Evolutionary conservation across 768 basidiomycete species (phyloP).

Genomic region (Agaricus sinodeliciosus): DNA sequence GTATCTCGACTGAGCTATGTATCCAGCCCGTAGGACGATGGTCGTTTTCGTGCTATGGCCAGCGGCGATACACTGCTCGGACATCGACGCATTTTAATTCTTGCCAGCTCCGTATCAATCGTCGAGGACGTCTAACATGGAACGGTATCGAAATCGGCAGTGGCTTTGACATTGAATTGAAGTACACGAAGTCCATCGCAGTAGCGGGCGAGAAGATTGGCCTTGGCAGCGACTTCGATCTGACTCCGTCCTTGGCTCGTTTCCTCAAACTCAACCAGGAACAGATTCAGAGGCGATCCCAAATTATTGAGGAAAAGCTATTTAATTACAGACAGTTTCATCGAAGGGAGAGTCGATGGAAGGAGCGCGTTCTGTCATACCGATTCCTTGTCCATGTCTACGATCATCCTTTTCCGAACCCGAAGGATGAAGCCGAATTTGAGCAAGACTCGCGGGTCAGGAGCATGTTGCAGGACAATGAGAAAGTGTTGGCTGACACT

Average conservation of each 20-base stretch:
- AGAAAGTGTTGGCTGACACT: conserved; percentile 38
- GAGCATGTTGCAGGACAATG: conserved; percentile 39
- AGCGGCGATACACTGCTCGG: conserved; percentile 44
- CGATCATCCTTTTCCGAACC: conserved; percentile 39
- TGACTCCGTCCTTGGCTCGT: conserved; percentile 54
- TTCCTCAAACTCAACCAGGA: conserved; percentile 54
- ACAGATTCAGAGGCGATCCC: conserved; percentile 37
- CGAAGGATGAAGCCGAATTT: conserved; percentile 32
- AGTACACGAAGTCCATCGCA: conserved; percentile 45
- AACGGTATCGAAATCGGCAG: conserved; percentile 53
- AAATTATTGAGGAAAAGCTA: conserved; percentile 39
- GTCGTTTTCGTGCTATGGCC: conserved; percentile 36
- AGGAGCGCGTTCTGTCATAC: conserved; percentile 51
- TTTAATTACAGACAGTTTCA: conserved; percentile 45
- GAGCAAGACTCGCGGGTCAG: conserved; percentile 54
- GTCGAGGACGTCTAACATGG: conserved; percentile 45
- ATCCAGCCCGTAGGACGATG: conserved; percentile 41
- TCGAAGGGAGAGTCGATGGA: conserved; percentile 41
- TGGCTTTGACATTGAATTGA: conserved; percentile 58
- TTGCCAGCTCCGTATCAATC: conserved; percentile 45
- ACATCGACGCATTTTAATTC: conserved; percentile 37
- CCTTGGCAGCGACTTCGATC: conserved; percentile 56
- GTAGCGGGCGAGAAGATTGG: conserved; percentile 51
- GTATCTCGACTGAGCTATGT: neutral
- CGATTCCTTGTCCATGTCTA: conserved; percentile 57